Conservation (phyloP, 495 filamentous ascomycete genomes). For the Penicillium lagena region DNA sequence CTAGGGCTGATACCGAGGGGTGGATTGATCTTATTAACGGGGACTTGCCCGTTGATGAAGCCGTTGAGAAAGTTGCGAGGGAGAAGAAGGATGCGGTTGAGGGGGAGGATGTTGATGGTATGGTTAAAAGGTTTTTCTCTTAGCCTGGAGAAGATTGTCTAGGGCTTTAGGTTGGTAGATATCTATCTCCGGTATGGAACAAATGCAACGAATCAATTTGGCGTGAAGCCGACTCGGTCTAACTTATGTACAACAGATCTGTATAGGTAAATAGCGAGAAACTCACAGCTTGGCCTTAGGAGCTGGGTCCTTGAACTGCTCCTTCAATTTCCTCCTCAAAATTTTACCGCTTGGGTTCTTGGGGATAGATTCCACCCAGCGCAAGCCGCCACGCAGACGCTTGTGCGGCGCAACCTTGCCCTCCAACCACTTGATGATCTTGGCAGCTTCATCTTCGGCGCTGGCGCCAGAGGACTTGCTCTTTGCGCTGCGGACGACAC, state of each 20-base stretch:
- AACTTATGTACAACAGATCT: not conserved
- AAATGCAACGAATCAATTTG: no score
- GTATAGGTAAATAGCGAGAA: not conserved
- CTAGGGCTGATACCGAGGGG: conserved; percentile 48
- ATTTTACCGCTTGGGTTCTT: conserved; percentile 89
- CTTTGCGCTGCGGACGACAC: conserved; percentile 54
- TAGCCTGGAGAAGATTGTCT: not conserved
- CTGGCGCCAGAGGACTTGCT: conserved; percentile 47
- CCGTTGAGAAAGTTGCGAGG: conserved; percentile 56
- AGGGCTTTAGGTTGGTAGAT: not conserved
- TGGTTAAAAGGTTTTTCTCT: conserved; percentile 35
- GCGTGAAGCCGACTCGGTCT: not conserved
- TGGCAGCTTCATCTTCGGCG: conserved; percentile 47
- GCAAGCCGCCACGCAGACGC: conserved; percentile 72
- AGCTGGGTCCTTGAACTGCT: conserved; percentile 18
- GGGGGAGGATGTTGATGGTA: conserved; percentile 55
- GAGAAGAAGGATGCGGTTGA: conserved; percentile 60
- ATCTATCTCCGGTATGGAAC: not conserved
- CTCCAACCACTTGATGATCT: conserved; percentile 59
- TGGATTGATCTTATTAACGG: conserved; percentile 59
- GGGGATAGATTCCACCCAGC: conserved; percentile 75
- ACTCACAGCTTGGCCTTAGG: conserved; percentile 38
- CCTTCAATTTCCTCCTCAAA: conserved; percentile 52
- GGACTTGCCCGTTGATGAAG: conserved; percentile 51
- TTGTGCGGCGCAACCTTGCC: conserved; percentile 64